Evolutionary conservation across 2,329 filamentous ascomycete genomes (phyloP), one percentile per base, ranked within the genome.

Genomic region (Scleromitrula shiraiana): DNA sequence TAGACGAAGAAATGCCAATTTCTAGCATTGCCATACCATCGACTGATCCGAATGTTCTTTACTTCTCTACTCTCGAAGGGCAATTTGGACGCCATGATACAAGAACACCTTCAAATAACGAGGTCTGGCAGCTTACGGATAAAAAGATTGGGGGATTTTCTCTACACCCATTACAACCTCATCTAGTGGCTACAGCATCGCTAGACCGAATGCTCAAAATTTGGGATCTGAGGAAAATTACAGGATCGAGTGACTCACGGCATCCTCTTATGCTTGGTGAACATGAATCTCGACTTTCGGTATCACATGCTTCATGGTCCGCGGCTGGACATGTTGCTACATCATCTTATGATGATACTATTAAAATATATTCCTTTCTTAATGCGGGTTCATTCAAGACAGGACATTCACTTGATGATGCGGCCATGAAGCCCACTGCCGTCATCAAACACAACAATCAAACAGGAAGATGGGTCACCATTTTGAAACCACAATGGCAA

Each of bases 71-170:
- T 0, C 71, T 98, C 0, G 76, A 86, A 27, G 93, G 93, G 2
- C 73, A 72, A 0, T 82, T 97, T 23, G 90, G 90, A 0, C 81
- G 85, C 1, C 82, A 93, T 60, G 93, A 98, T 60, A 74, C 84
- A 46, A 80, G 91, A 7, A 74, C 76, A 0, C 65, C 74, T 0
- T 68, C 68, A 6, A 73, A 79, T 2, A 74, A 77, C 0, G 78
- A 88, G 14, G 70, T 85, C 1, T 94, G 88, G 77, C 74, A 79
- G 7, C 70, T 97, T 0, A 85, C 83, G 0, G 89, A 94, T 45
- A 90, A 95, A 65, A 98, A 98, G 62, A 96, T 98, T 46, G 93
- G 93, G 15, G 93, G 93, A 0, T 97, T 97, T 66, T 85, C 83
- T 0, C 67, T 96, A 2, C 83, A 94, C 59, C 91, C 93, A 0